Base-by-base conservation (phyloP, 495 filamentous ascomycete genomes). In the Neurospora pannonica region DNA sequence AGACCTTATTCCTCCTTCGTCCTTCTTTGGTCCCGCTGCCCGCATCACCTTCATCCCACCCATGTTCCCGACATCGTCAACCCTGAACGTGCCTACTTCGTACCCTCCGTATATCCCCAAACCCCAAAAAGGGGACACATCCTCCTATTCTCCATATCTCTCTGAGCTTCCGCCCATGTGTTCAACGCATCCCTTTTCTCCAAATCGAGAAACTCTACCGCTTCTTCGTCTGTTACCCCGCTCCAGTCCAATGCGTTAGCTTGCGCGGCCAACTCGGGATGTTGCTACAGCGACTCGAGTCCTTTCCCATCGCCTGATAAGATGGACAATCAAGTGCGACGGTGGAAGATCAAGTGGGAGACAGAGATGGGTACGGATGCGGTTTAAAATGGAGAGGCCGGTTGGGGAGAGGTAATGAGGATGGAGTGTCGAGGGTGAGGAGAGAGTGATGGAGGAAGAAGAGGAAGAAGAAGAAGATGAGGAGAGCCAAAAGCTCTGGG, bases 191-290 rank as follows among this genome's bases (percentile, higher is more conserved):
- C 13, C 31, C 7, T 34, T 34, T 67, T 28, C 24, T 34, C 54
- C 4, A 0, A 34, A 7, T 5, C 3, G 24, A 67, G 54, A 36
- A 67, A 34, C 15, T 67, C 54, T 0, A 9, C 54, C 28, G 54
- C 1, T 10, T 67, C 54, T 67, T 69, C 71, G 1, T n/a, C 28
- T 39, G 71, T 43, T 2, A 71, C 70, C 0, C 75, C 72, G 2
- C 10, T 11, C 72, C 75, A 74, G 38, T 76, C 69, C 5, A 76
- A 6, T 48, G 13, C 21, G 13, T 71, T 71, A 60, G 39, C 19
- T 38, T 48, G 24, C 28, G 15, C 31, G 5, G 70, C 75, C 38
- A 74, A 15, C 6, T 3, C n/a, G 1, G 72, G 38, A 9, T 38
- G 2, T 8, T 4, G 67, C 24, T 3, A 76, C 31, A 7, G 3